phyloP scores from a whole-genome alignment of 192 early-diverging fungal species.

The Paraglomus occultum region DNA sequence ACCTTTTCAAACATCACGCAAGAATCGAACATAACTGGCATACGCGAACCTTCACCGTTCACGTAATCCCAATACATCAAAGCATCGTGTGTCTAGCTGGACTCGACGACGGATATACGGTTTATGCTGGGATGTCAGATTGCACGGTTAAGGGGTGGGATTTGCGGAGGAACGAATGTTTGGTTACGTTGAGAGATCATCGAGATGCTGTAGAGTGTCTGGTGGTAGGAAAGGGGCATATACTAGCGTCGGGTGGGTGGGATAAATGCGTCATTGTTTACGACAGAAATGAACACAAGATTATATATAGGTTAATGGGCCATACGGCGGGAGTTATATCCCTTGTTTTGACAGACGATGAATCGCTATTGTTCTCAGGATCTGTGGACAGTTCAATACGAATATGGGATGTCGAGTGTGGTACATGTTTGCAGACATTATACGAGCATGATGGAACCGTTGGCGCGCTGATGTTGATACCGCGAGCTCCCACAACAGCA shows the following conservation, averaged over 20 bases:
- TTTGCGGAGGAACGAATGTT: background rate
- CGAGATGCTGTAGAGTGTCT: conserved; percentile 7
- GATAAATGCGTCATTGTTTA: conserved; percentile 18
- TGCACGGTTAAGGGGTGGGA: conserved; percentile 15
- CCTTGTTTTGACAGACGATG: background rate
- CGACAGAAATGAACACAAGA: background rate
- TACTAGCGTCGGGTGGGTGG: conserved; percentile 11
- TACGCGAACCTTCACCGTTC: background rate
- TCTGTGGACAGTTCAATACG: conserved; percentile 17
- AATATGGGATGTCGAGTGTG: conserved; percentile 9
- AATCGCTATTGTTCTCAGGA: conserved; percentile 12
- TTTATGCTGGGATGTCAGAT: conserved; percentile 20
- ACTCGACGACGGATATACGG: background rate
- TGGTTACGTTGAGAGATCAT: background rate
- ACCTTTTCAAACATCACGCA: conserved; percentile 7
- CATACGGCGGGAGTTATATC: conserved; percentile 20
- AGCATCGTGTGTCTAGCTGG: conserved; percentile 12
- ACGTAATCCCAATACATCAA: background rate
- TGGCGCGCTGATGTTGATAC: conserved; percentile 4
- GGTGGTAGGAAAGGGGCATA: background rate
- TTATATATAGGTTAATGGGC: conserved; percentile 3
- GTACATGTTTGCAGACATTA: conserved; percentile 3
- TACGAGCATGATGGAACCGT: conserved; percentile 15
- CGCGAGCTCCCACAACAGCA: background rate
- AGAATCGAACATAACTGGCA: conserved; percentile 3